A percentile compares a stretch with the other conserved stretches of the same genome.
phyloP scores from a whole-genome alignment of 164 flowering plant species.

The Macadamia tetraphylla region DNA sequence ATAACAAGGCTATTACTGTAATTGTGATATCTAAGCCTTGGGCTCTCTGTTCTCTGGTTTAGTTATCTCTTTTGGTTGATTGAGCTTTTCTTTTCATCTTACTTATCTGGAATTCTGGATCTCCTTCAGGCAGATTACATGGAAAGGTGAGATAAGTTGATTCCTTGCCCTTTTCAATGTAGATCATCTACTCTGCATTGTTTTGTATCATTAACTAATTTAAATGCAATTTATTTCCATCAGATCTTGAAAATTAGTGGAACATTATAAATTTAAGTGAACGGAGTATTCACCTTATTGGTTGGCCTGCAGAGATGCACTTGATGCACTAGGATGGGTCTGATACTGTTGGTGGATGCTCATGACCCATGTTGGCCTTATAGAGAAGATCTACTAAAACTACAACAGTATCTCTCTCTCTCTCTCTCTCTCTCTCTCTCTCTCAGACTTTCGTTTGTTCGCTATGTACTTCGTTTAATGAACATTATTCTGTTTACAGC shows the following conservation, averaged over 20 bases:
- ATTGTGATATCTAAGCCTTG: too few relatives aligned
- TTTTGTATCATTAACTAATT: too few relatives aligned
- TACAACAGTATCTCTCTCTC: conserved; percentile 59
- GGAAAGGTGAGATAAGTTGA: conserved; percentile 52
- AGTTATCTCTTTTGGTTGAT: background rate
- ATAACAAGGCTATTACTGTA: too few relatives aligned
- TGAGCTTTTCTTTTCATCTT: background rate
- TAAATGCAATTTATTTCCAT: too few relatives aligned
- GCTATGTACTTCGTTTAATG: conserved; percentile 3
- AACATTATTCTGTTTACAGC: conserved; percentile 29
- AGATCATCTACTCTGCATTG: too few relatives aligned
- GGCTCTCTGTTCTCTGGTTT: too few relatives aligned
- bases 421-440: conserved; percentile 2
- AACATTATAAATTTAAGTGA: too few relatives aligned
- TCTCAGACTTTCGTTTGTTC: background rate
- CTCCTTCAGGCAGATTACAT: conserved; percentile 80
- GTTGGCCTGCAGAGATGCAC: conserved; percentile 68
- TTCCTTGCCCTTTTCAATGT: too few relatives aligned
- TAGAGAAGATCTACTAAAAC: conserved; percentile 91
- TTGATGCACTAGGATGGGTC: conserved; percentile 82
- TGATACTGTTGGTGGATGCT: conserved; percentile 92
- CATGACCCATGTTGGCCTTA: conserved; percentile 96
- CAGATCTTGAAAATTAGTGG: too few relatives aligned
- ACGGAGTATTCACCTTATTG: background rate
- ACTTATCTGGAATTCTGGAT: conserved; percentile 31